Base-by-base conservation (phyloP, 495 filamentous ascomycete genomes). In the Ascobolus immersus region DNA sequence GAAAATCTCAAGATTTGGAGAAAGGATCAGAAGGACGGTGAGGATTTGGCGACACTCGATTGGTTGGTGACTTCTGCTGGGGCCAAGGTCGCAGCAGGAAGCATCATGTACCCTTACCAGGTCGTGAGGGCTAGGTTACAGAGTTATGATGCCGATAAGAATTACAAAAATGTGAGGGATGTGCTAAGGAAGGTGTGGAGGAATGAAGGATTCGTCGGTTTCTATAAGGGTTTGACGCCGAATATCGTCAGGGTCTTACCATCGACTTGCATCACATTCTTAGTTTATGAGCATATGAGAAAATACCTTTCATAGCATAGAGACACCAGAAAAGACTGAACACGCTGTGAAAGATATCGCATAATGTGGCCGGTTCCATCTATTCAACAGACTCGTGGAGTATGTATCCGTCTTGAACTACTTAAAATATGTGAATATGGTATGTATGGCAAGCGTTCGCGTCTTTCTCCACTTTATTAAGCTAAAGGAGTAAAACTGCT, bases 201-300 rank as follows among this genome's bases (percentile, higher is more conserved):
- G 18, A 63, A 70, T 38, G 82, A 93, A 46, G 84, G 86, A 0
- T 39, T 73, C 26, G 57, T 61, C 4, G 86, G 84, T 2, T 94
- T 93, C 47, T 99, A 94, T 57, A 80, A 79, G 46, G 86, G 86
- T 46, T 50, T 94, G 34, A 69, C 77, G 22, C 81, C 84, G 4
- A 91, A 86, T 39, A 59, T 91, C 25, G 54, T 90, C 35, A 66
- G 84, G 36, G 86, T 94, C 28, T 50, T 96, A 49, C 86, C 86
- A 10, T 79, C 79, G 33, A 94, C 84, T 10, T 91, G 86, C 67
- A 77, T 92, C 26, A 94, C 84, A n/a, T 93, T 96, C 50, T 52
- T 96, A 44, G 81, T 93, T 29, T 94, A 94, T 54, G 86, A 96
- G 58, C 94, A 94, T 55, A 72, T 69, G 35, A 82, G 69, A 55